These are phyloP conservation scores for Pseudovirgaria hyperparasitica DNA, from an alignment of 2,329 filamentous ascomycete species.

Conservation along the genomic window DNA sequence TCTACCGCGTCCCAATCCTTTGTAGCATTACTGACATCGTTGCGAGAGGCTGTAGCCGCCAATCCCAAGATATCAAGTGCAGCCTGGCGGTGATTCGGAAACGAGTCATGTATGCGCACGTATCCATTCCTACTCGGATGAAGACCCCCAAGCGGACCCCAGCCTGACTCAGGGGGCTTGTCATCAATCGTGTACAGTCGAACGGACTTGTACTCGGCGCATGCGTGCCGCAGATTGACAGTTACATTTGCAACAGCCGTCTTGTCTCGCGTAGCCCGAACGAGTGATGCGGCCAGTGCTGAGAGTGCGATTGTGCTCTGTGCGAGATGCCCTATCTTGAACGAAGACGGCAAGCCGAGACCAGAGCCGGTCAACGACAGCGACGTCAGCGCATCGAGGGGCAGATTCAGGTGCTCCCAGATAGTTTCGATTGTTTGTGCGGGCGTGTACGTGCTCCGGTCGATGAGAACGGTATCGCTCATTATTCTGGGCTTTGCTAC, in stretches of 20 bases:
- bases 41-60: constrained; percentile 16
- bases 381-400: constrained; percentile 10
- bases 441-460: too few relatives aligned
- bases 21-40: constrained; percentile 28
- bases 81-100: constrained; percentile 37
- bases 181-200: constrained; percentile 34
- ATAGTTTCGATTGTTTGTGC: too few relatives aligned
- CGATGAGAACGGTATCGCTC: too few relatives aligned
- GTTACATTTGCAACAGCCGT: constrained; percentile 23
- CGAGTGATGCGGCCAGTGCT: constrained; percentile 35
- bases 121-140: constrained; percentile 39
- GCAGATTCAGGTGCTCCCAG: constrained; percentile 16
- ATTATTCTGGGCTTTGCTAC: too few relatives aligned
- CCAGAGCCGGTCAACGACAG: constrained; percentile 11
- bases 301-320: constrained; percentile 40
- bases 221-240: constrained; percentile 34
- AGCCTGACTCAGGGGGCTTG: constrained; percentile 18
- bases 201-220: constrained; percentile 42
- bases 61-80: constrained; percentile 33
- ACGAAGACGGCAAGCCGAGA: constrained; percentile 35
- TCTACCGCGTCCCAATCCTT: constrained; percentile 31
- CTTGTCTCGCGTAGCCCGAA: constrained; percentile 25
- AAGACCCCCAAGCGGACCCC: constrained; percentile 37
- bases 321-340: constrained; percentile 40
- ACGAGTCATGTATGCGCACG: constrained; percentile 43